Percentiles rank a stretch among this genome's conserved stretches.
Evolutionary conservation across 306 rosid genomes (phyloP).

Genomic region (Inga leiocalycina): DNA sequence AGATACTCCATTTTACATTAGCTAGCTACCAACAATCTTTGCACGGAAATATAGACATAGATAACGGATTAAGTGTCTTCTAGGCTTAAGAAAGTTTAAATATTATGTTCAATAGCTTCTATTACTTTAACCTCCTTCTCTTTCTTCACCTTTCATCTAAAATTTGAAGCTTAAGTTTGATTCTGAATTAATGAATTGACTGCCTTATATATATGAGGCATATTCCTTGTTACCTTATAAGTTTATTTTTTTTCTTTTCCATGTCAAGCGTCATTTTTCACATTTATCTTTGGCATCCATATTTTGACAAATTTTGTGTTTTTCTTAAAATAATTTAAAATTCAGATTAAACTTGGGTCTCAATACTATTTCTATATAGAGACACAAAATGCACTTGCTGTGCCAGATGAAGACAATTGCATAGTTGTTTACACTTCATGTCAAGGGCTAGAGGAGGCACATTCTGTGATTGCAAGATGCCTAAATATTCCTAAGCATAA

Average conservation of each 20-base stretch:
- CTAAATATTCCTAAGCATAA: conserved; percentile 72
- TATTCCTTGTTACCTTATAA: neutral
- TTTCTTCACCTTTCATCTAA: too few relatives aligned
- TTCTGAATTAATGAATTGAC: neutral
- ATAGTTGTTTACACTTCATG: conserved; percentile 71
- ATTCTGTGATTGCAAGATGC: conserved; percentile 66
- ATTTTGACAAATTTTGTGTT: neutral
- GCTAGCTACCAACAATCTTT: neutral
- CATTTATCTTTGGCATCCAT: neutral
- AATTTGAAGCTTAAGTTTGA: neutral
- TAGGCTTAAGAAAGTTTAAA: neutral
- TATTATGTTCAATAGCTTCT: neutral
- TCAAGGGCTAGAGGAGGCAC: conserved; percentile 63
- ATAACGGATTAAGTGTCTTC: too few relatives aligned
- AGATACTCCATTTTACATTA: neutral
- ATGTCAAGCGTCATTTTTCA: neutral
- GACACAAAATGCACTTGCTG: conserved; percentile 92
- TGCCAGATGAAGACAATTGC: conserved; percentile 96
- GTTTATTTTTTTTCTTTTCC: neutral
- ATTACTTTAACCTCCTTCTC: neutral
- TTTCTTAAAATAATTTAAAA: neutral
- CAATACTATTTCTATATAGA: conserved; percentile 96
- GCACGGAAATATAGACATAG: neutral
- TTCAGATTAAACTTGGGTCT: conserved; percentile 83
- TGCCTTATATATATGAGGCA: neutral